Evolutionary conservation across 768 basidiomycete species (phyloP).

Genomic region (Cystofilobasidium ferigula): DNA sequence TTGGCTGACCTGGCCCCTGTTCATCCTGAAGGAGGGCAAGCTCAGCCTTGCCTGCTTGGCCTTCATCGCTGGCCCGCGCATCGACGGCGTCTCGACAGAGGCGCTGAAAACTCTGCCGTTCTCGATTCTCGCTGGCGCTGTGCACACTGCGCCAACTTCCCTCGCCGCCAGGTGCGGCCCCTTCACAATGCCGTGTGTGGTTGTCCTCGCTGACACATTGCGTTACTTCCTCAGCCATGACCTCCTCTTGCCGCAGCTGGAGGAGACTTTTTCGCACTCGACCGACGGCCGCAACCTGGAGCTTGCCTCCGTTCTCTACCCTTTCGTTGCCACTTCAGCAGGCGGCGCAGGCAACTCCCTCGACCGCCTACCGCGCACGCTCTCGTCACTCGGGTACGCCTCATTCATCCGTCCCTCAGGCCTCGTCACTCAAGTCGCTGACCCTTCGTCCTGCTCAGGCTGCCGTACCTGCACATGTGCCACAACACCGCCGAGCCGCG

Average conservation of each 20-base stretch:
- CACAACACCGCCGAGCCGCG: not conserved
- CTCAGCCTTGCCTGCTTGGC: not conserved
- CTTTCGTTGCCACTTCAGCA: not conserved
- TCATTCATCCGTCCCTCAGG: not conserved
- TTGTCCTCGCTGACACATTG: not conserved
- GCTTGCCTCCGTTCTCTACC: not conserved
- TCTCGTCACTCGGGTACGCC: not conserved
- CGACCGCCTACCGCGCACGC: not conserved
- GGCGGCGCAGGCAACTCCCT: slow-evolving; percentile 1
- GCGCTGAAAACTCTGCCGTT: not conserved
- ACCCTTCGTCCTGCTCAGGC: not conserved
- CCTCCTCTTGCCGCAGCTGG: not conserved
- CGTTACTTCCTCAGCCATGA: not conserved
- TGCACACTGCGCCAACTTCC: not conserved
- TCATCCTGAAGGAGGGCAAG: not conserved
- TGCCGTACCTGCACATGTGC: slow-evolving; percentile 3
- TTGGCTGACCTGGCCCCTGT: no score
- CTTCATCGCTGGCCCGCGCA: not conserved
- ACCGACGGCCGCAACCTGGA: not conserved
- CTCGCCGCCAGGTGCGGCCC: not conserved
- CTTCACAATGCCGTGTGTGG: not conserved
- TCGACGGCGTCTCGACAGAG: not conserved
- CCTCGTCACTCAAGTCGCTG: not conserved
- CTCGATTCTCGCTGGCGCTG: not conserved
- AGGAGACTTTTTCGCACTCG: not conserved